These are phyloP conservation scores for Starmerella tilneyi DNA, from an alignment of 805 yeast species.

Conservation along the genomic window DNA sequence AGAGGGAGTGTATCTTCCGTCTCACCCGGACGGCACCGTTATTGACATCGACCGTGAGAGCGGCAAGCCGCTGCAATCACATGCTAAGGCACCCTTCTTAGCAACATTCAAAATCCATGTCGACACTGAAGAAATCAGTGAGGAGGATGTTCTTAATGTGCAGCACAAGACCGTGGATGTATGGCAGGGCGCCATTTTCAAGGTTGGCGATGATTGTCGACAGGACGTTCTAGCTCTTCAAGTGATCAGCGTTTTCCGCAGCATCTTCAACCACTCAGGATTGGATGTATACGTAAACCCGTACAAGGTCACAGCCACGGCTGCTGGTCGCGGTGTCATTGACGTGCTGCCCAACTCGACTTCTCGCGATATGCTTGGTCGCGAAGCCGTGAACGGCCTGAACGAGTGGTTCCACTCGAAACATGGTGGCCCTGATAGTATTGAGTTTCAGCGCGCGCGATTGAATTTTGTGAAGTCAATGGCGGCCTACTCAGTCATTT, in stretches of 20 bases:
- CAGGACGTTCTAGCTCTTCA: slow-evolving; percentile 94
- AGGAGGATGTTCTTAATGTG: slow-evolving; percentile 14
- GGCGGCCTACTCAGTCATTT: slow-evolving; percentile 85
- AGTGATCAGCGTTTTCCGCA: slow-evolving; percentile 78
- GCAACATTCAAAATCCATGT: slow-evolving; percentile 82
- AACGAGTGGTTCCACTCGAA: slow-evolving; percentile 85
- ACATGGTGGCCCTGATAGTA: slow-evolving; percentile 87
- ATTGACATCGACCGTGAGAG: slow-evolving; percentile 83
- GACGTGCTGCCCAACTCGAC: slow-evolving; percentile 93
- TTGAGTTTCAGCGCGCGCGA: slow-evolving; percentile 83
- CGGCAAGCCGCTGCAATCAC: slow-evolving; percentile 92
- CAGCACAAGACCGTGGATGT: slow-evolving; percentile 40
- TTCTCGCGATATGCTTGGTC: slow-evolving; percentile 95
- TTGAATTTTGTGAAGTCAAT: slow-evolving; percentile 85
- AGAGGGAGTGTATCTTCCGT: slow-evolving; percentile 83
- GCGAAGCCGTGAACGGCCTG: slow-evolving; percentile 96
- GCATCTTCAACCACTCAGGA: slow-evolving; percentile 81
- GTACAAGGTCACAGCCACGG: slow-evolving; percentile 92
- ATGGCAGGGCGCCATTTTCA: slow-evolving; percentile 94
- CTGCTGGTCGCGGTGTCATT: slow-evolving; percentile 98
- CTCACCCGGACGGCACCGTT: slow-evolving; percentile 93
- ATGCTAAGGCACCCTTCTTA: slow-evolving; percentile 97
- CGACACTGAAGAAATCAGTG: slow-evolving; percentile 28
- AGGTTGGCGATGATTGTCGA: slow-evolving; percentile 98
- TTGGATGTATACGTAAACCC: slow-evolving; percentile 88